phyloP scores from a whole-genome alignment of 805 yeast species.

The Candida xyloterini region DNA sequence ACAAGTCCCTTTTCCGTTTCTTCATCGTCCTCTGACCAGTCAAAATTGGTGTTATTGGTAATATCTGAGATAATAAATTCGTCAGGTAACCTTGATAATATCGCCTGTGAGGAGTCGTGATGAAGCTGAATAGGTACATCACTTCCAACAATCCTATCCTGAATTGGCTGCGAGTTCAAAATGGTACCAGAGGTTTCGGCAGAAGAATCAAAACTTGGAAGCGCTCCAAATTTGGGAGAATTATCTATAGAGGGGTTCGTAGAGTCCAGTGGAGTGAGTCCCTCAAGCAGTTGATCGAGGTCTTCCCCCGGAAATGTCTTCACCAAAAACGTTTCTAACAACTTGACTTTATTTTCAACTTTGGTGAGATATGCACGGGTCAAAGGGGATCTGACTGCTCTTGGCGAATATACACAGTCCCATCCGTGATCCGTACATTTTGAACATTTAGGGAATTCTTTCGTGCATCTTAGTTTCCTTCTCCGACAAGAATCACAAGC shows the following conservation, averaged over 20 bases:
- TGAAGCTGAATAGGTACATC: neutral
- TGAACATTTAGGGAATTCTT: slow-evolving; percentile 70
- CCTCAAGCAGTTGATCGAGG: slow-evolving; percentile 35
- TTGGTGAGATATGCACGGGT: slow-evolving; percentile 78
- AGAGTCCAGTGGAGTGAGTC: slow-evolving; percentile 16
- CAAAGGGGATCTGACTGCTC: slow-evolving; percentile 72
- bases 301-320: slow-evolving; percentile 45
- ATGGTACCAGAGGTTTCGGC: neutral
- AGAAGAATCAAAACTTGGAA: neutral
- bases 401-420: slow-evolving; percentile 77
- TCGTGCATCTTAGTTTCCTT: slow-evolving; percentile 77
- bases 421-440: slow-evolving; percentile 71
- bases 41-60: slow-evolving; percentile 45
- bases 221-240: slow-evolving; percentile 18
- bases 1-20: slow-evolving; percentile 24
- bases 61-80: slow-evolving; percentile 23
- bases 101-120: slow-evolving; percentile 4
- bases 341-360: slow-evolving; percentile 58
- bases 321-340: slow-evolving; percentile 42
- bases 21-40: slow-evolving; percentile 56
- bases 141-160: no score
- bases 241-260: slow-evolving; percentile 10
- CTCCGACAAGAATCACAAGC: slow-evolving; percentile 83
- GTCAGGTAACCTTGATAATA: slow-evolving; percentile 26
- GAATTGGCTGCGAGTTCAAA: neutral